phyloP scores from a whole-genome alignment of 148 eudicot species.

The Tetragonia tetragonoides region DNA sequence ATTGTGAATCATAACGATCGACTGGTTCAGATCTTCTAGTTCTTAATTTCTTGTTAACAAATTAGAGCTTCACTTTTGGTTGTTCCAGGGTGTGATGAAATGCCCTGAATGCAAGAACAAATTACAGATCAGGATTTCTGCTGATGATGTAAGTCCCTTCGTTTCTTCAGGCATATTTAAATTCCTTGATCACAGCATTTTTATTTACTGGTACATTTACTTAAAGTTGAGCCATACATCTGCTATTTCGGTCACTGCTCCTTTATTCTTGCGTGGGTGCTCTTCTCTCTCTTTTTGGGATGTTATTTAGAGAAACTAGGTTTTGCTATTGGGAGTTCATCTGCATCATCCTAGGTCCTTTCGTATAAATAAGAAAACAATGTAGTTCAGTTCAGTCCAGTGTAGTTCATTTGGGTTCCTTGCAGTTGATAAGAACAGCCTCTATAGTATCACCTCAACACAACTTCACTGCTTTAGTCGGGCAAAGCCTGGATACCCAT shows the following conservation, averaged over 20 bases:
- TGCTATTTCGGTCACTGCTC: neutral
- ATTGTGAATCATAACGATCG: neutral
- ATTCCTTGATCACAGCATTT: neutral
- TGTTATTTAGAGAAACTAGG: neutral
- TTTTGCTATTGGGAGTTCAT: neutral
- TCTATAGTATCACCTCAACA: neutral
- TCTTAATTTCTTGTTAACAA: neutral
- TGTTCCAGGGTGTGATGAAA: slow-evolving; percentile 82
- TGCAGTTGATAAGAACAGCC: no score
- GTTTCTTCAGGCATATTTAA: neutral
- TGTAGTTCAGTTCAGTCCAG: no score
- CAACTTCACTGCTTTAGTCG: neutral
- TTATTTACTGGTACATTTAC: neutral
- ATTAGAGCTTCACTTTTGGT: slow-evolving; percentile 11
- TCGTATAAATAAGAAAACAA: neutral
- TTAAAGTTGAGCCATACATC: neutral
- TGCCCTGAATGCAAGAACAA: slow-evolving; percentile 86
- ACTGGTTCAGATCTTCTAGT: neutral
- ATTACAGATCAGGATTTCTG: slow-evolving; percentile 69
- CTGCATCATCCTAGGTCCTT: neutral
- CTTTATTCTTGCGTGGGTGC: neutral
- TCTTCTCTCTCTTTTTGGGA: neutral
- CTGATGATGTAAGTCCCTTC: slow-evolving; percentile 73
- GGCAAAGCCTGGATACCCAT: no score
- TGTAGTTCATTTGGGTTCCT: no score